phyloP scores from a whole-genome alignment of 768 basidiomycete genomes.

The Psilocybe subaeruginosa region DNA sequence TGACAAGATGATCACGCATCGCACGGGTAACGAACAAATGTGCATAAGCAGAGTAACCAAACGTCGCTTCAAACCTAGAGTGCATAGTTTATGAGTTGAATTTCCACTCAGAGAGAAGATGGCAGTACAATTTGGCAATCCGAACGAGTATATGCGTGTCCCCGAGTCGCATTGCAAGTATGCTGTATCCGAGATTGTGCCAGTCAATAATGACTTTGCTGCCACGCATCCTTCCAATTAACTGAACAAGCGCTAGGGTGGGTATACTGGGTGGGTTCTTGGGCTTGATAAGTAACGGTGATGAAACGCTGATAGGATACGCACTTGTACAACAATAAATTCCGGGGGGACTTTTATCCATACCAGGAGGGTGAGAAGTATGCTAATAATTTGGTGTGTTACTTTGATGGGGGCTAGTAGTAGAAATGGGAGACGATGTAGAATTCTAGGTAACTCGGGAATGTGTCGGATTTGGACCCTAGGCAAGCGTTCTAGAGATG shows the following conservation, averaged over 20 bases:
- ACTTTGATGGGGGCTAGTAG: slow-evolving; percentile 85
- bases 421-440: slow-evolving; percentile 63
- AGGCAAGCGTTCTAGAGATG: slow-evolving; percentile 69
- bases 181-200: slow-evolving; percentile 97
- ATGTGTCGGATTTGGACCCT: slow-evolving; percentile 71
- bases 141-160: slow-evolving; percentile 66
- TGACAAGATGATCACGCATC: slow-evolving; percentile 72
- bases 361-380: slow-evolving; percentile 65
- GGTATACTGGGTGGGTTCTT: slow-evolving; percentile 98
- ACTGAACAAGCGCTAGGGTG: slow-evolving; percentile 83
- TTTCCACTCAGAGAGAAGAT: not conserved
- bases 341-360: slow-evolving; percentile 70
- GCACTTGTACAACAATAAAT: slow-evolving; percentile 88
- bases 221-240: slow-evolving; percentile 66
- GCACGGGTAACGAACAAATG: slow-evolving; percentile 94
- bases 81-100: not conserved
- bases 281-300: not conserved
- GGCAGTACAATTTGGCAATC: slow-evolving; percentile 70
- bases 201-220: slow-evolving; percentile 96
- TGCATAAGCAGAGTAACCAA: slow-evolving; percentile 81
- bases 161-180: slow-evolving; percentile 85
- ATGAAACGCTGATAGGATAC: slow-evolving; percentile 22
- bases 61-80: slow-evolving; percentile 79
- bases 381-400: slow-evolving; percentile 61
- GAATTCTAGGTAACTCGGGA: slow-evolving; percentile 56